Percentiles rank a stretch among this genome's conserved stretches.
phyloP scores from a whole-genome alignment of 257 asterid genomes.

The Nicotiana otophora region DNA sequence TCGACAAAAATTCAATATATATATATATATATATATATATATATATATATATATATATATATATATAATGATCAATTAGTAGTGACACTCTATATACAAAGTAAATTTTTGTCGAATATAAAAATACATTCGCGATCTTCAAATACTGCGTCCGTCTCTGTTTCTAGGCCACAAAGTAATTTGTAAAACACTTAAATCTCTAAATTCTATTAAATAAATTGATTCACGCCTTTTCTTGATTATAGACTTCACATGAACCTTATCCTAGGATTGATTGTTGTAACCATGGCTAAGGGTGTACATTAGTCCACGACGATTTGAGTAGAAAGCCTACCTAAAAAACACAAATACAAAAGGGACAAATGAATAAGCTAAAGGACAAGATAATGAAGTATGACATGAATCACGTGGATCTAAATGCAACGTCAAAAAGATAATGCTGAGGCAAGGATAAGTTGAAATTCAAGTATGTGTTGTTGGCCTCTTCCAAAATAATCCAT shows the following conservation, averaged over 20 bases:
- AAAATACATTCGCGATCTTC: too few species aligned
- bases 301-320: too few species aligned
- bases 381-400: background rate
- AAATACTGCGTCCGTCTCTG: fast-evolving
- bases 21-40: too few species aligned
- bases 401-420: background rate
- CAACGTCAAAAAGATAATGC: background rate
- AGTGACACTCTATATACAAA: too few species aligned
- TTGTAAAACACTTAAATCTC: background rate
- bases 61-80: too few species aligned
- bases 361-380: background rate
- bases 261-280: background rate
- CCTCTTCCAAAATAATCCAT: too few species aligned
- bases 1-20: too few species aligned
- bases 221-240: background rate
- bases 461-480: background rate
- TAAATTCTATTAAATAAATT: background rate
- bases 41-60: too few species aligned
- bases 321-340: too few species aligned
- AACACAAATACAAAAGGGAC: background rate
- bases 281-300: too few species aligned
- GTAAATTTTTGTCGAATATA: too few species aligned
- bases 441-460: background rate
- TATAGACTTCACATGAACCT: background rate
- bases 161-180: too few species aligned